phyloP scores from a whole-genome alignment of 352 stramenopile genomes.

The Halophytophthora polymorphica region DNA sequence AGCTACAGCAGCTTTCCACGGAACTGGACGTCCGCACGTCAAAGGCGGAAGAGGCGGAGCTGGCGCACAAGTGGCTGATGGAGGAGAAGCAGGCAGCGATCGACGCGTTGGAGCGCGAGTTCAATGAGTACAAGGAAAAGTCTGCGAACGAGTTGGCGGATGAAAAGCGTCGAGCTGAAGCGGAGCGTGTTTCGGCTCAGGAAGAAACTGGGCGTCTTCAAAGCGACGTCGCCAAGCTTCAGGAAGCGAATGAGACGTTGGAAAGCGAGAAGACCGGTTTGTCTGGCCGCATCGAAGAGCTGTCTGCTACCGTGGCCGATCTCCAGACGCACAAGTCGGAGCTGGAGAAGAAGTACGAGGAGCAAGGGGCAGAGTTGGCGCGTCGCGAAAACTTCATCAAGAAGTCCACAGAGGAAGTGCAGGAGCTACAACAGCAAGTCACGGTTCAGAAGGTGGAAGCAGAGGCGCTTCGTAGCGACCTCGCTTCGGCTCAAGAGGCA shows the following conservation, averaged over 20 bases:
- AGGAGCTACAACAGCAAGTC: conserved; percentile 19
- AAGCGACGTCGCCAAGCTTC: conserved; percentile 9
- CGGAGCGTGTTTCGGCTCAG: conserved; percentile 5
- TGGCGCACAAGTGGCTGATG: conserved; percentile 13
- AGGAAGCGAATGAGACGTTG: conserved; percentile 21
- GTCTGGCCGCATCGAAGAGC: conserved; percentile 10
- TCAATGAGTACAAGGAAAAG: conserved; percentile 39
- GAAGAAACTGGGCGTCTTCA: conserved; percentile 19
- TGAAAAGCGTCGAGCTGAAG: conserved; percentile 19
- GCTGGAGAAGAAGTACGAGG: conserved; percentile 17
- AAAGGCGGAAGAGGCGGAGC: conserved; percentile 16
- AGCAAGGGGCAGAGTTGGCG: conserved; percentile 17
- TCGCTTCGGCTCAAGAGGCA: conserved; percentile 21
- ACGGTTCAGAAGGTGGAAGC: conserved; percentile 11
- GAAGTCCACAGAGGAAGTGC: conserved; percentile 14
- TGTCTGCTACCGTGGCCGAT: conserved; percentile 8
- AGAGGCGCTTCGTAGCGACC: conserved; percentile 14
- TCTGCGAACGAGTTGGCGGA: conserved; percentile 14
- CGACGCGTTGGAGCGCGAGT: conserved; percentile 39
- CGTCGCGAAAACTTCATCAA: conserved; percentile 16
- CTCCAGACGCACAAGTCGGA: conserved; percentile 13
- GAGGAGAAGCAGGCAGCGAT: conserved; percentile 25
- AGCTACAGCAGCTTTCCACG: conserved; percentile 15
- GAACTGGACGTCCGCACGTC: conserved; percentile 15
- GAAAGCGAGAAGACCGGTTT: conserved; percentile 16